A percentile compares a stretch with the other conserved stretches of the same genome.
phyloP scores from a whole-genome alignment of 2,329 filamentous ascomycete species.

The Botrytis tulipae region DNA sequence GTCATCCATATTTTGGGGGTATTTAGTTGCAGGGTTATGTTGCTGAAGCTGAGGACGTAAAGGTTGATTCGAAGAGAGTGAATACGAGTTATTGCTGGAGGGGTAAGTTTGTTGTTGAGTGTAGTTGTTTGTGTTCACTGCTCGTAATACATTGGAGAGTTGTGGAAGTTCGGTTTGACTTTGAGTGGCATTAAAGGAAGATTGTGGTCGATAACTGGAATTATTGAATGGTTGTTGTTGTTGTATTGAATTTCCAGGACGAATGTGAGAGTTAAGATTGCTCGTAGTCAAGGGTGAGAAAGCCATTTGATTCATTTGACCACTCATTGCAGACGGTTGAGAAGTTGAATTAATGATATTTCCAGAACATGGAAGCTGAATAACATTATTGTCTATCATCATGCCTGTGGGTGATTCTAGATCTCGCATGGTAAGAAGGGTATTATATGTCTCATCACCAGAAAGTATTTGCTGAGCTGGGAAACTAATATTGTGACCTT shows the following conservation, averaged over 20 bases:
- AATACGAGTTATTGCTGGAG: conserved; percentile 12
- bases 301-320: not conserved
- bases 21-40: not conserved
- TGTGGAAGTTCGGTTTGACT: conserved; percentile 11
- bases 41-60: not conserved
- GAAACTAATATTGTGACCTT: conserved; percentile 8
- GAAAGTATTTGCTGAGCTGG: not conserved
- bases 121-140: not conserved
- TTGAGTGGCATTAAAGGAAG: not conserved
- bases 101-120: not conserved
- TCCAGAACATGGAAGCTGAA: conserved; percentile 16
- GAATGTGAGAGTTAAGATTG: conserved; percentile 10
- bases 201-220: conserved; percentile 3
- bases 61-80: conserved; percentile 13
- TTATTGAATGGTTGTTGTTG: not conserved
- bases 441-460: not conserved
- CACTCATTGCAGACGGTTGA: not conserved
- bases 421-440: conserved; percentile 9
- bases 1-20: conserved; percentile 13
- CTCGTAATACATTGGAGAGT: conserved; percentile 4
- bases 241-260: not conserved
- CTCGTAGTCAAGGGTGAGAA: conserved; percentile 3
- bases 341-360: conserved; percentile 1
- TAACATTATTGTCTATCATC: conserved; percentile 2
- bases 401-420: not conserved